Base-by-base conservation (phyloP, 2,329 filamentous ascomycete species). In the Scedosporium apiospermum region DNA sequence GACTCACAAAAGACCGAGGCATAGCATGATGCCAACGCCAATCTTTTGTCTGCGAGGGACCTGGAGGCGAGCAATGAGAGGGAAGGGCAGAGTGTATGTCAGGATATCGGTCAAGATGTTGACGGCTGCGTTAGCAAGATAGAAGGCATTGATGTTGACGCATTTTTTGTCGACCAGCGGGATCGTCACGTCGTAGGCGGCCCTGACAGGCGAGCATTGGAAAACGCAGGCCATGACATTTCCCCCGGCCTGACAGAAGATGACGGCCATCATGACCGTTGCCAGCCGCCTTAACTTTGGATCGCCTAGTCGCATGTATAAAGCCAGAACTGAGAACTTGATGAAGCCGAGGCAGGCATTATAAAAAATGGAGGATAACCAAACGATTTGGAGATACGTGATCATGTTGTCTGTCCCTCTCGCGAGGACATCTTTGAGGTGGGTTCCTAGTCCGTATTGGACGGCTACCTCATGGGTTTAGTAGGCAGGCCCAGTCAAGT, bases 341-440 rank as follows among this genome's bases (percentile, higher is more conserved):
- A 80, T 71, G 67, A 80, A 79, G 21, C 77, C 77, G 3, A 80
- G 70, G 41, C 70, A 73, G 44, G 77, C 73, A 23, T 79, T 76
- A 66, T 81, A 81, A 69, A 80, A 78, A 66, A 79, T 76, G 21
- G 78, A 77, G 65, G 72, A 78, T 53, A 75, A 68, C 75, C 78
- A 80, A 41, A 79, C 75, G 5, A 64, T 64, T 55, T 67, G 64
- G 9, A 46, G n/a, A 60, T 69, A 68, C 5, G 62, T 23, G 6
- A 64, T 64, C 62, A 66, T 57, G 64, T 68, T 67, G 6, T 53
- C 53, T 7, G 55, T 62, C 12, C 65, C 65, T 7, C 51, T 63
- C 2, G 42, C 41, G 23, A 61, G 62, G 7, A 75, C 67, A 12
- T 70, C 66, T 3, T 65, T 65, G 10, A 71, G 61, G 62, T 74